Base-by-base conservation (phyloP, 2,329 filamentous ascomycete genomes). In the Pseudopithomyces maydicus region DNA sequence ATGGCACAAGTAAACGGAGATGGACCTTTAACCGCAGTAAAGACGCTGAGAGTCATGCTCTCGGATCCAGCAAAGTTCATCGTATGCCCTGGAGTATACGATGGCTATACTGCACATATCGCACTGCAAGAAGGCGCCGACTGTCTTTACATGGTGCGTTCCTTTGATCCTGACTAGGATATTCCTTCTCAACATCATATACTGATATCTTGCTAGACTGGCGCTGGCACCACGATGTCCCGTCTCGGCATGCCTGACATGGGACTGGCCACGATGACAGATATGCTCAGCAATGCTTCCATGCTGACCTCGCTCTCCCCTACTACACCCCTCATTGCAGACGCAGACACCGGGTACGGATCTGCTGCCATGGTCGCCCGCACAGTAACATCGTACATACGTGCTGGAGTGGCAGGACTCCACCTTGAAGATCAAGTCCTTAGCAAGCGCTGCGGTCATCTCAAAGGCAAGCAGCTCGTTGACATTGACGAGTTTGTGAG, bases 31-130 rank as follows among this genome's bases (percentile, higher is more conserved):
- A 68, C 65, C 1, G 67, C 67, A 1, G 71, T 73, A 4, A 59
- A 73, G 55, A 74, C 66, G 53, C 52, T 76, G 39, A 64, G 74
- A 29, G 53, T 52, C 10, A 67, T 74, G 67, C 52, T 76, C 20
- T 67, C 66, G 6, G 67, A 75, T 52, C 59, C 64, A 6, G 62
- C 69, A 0, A 73, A 74, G 64, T 45, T 76, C 36, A 67, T 90
- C 38, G 80, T 88, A 2, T 86, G 83, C 50, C 87, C 87, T 0
- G 87, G 88, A 32, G 87, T 90, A 2, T 89, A 89, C 67, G 88
- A 90, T 78, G 88, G 88, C 12, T 81, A 89, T 53, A 86, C 85
- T 2, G 86, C 88, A 0, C 79, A 87, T 1, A 82, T 90, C 55
- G 86, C 87, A 1, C 78, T 88, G 20, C 77, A 80, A 41, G 78